Base-by-base conservation (phyloP, 257 asterid species). In the Solanum piurae region DNA sequence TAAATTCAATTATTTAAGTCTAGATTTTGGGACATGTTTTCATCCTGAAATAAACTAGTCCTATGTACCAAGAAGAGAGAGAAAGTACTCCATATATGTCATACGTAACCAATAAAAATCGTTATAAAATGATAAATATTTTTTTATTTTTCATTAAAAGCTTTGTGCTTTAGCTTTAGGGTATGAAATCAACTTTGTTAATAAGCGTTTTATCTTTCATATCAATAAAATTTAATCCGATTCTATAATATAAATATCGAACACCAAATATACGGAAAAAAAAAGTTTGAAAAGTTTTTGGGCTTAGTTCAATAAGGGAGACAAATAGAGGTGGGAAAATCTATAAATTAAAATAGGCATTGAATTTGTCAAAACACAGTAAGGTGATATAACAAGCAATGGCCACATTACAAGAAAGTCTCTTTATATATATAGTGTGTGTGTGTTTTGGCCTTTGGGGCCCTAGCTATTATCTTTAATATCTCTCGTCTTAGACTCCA, bases 271-370 rank as follows among this genome's bases (percentile, higher is more conserved):
- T 2, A 11, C 6, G 3, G 1, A 29, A 29, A 29, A 66, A 66
- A 10, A 46, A 46, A 46, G 20, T 46, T 46, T 44, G 16, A 44
- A 12, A 46, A 12, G 55, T 46, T 46, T 46, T 46, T 13, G 60
- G 60, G 60, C 8, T 14, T 18, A 14, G 60, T 49, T 34, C 79
- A 82, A 89, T 75, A 71, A 82, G 69, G 91, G 87, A 55, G 93
- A 93, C 95, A 92, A 92, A 90, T 31, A 77, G 37, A 85, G 89
- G 91, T 92, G 92, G 87, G 86, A 62, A 36, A 58, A 87, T 89
- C 86, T 16, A n/a, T 29, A 68, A 29, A 64, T 64, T 25, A 64
- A 52, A 83, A 60, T 62, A 37, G 55, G 18, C 20, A 71, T 44
- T 86, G 71, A 38, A 10, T 88, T 87, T 85, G 52, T 83, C 36